Percentiles rank a stretch among this genome's conserved stretches.
Conservation (phyloP, 352 stramenopile genomes). For the Phytophthora citricola region DNA sequence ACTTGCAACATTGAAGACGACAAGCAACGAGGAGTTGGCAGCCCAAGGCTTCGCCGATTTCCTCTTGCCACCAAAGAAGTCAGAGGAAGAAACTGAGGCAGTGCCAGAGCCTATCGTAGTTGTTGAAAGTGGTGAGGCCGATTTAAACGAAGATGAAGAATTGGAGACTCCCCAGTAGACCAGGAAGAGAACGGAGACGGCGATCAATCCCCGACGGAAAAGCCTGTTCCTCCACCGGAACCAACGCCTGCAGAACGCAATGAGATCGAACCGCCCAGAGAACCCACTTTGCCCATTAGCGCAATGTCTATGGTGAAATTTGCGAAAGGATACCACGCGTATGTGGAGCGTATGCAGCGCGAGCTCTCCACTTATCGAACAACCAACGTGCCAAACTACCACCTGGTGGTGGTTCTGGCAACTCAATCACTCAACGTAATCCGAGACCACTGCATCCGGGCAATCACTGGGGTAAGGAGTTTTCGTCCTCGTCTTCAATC, state of each 20-base stretch:
- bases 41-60: slow-evolving; percentile 39
- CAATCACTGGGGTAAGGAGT: slow-evolving; percentile 63
- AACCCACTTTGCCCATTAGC: slow-evolving; percentile 44
- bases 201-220: slow-evolving; percentile 1
- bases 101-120: not conserved
- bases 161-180: slow-evolving; percentile 1
- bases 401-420: slow-evolving; percentile 53
- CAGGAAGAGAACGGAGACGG: slow-evolving; percentile 5
- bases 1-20: slow-evolving; percentile 41
- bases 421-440: slow-evolving; percentile 56
- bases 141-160: slow-evolving; percentile 1
- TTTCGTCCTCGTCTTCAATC: slow-evolving; percentile 7
- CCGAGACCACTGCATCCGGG: slow-evolving; percentile 62
- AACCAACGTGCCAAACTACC: slow-evolving; percentile 21
- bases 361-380: slow-evolving; percentile 16
- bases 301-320: slow-evolving; percentile 38
- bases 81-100: slow-evolving; percentile 9
- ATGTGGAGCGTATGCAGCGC: slow-evolving; percentile 30
- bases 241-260: slow-evolving; percentile 44
- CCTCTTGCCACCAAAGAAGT: slow-evolving; percentile 13
- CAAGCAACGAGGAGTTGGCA: slow-evolving; percentile 27
- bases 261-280: slow-evolving; percentile 40
- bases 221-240: slow-evolving; percentile 18
- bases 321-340: slow-evolving; percentile 42
- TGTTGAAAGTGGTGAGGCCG: slow-evolving; percentile 2